Percentiles rank a stretch among this genome's conserved stretches.
These are phyloP conservation scores for Gnaphalium uliginosum DNA, from an alignment of 129 eudicot genomes.

Conservation along the genomic window DNA sequence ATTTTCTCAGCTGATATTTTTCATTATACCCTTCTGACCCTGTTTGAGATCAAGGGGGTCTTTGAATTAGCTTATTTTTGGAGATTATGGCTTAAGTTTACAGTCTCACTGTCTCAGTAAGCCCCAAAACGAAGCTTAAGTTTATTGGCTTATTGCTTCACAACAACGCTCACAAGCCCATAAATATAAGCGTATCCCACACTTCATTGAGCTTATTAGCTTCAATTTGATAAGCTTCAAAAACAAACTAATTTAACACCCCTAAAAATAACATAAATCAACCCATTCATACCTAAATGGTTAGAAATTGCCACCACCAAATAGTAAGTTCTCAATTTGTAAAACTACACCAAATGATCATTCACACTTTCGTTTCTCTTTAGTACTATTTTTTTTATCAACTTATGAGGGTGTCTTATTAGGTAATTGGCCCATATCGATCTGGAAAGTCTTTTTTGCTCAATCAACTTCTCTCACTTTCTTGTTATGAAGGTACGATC, in stretches of 20 bases:
- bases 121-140: neutral
- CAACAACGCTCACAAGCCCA: neutral
- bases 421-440: constrained; percentile 99
- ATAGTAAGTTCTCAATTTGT: neutral
- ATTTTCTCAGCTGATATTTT: no score
- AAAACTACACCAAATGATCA: neutral
- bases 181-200: neutral
- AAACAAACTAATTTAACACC: neutral
- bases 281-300: neutral
- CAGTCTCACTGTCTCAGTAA: no score
- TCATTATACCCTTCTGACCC: no score
- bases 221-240: neutral
- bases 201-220: neutral
- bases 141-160: neutral
- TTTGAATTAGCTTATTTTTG: no score
- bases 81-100: no score
- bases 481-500: constrained; percentile 83
- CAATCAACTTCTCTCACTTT: constrained; percentile 97
- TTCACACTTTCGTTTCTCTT: neutral
- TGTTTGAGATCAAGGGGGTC: no score
- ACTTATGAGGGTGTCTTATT: constrained; percentile 33
- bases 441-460: constrained; percentile 97
- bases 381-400: constrained; percentile 5
- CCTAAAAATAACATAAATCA: neutral
- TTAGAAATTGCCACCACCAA: neutral